Conservation (phyloP, 805 yeast genomes). For the Yamadazyma nakazawae region DNA sequence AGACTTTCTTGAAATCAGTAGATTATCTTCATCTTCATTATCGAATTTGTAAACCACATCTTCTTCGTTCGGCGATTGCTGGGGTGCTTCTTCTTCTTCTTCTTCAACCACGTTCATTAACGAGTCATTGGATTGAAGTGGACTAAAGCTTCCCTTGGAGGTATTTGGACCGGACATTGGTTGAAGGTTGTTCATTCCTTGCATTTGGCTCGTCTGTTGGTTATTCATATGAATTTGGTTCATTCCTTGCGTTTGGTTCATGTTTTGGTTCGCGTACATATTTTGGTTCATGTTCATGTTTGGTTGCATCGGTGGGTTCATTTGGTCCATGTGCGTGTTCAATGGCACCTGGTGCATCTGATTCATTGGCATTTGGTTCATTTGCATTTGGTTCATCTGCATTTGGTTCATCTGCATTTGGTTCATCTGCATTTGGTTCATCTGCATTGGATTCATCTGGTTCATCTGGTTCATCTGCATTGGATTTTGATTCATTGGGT, state of each 20-base stretch:
- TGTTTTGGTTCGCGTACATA: not conserved
- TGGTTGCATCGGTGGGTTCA: slow-evolving; percentile 1
- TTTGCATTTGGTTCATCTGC: not conserved
- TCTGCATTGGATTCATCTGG: not conserved
- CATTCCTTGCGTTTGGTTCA: not conserved
- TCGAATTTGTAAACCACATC: slow-evolving; percentile 33
- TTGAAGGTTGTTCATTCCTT: not conserved
- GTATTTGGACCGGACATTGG: not conserved
- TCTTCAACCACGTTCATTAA: slow-evolving; percentile 34
- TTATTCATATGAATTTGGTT: not conserved
- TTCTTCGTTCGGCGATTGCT: slow-evolving; percentile 19
- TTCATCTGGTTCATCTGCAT: slow-evolving; percentile 2
- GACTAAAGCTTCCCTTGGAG: not conserved
- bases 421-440: slow-evolving; percentile 7
- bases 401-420: slow-evolving; percentile 6
- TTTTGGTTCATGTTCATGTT: not conserved
- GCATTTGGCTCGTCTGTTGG: not conserved
- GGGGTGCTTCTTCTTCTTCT: slow-evolving; percentile 25
- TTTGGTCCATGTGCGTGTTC: slow-evolving; percentile 5
- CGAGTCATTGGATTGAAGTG: slow-evolving; percentile 26
- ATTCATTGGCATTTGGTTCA: not conserved
- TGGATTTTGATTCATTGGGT: slow-evolving; percentile 2
- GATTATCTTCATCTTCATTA: slow-evolving; percentile 22
- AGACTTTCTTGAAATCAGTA: slow-evolving; percentile 33
- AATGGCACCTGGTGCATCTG: slow-evolving; percentile 1